A percentile compares a stretch with the other conserved stretches of the same genome.
Evolutionary conservation across 345 rosid species (phyloP).

Genomic region (Moricandia arvensis): DNA sequence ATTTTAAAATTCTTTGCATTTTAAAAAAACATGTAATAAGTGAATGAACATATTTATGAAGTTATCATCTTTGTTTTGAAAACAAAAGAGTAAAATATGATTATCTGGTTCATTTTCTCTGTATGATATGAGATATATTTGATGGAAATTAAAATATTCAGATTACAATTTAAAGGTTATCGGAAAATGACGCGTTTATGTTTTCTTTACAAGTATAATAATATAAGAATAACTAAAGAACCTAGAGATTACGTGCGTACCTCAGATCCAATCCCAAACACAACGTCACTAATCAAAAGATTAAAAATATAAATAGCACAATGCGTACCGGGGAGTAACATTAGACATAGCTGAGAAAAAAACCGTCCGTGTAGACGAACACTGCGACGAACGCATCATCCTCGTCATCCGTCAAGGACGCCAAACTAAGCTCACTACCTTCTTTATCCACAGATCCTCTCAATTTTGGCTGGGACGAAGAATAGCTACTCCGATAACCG

Average conservation of each 20-base stretch:
- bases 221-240: background rate
- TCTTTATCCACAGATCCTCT: conserved; percentile 48
- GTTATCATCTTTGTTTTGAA: background rate
- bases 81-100: background rate
- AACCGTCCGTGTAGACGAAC: conserved; percentile 44
- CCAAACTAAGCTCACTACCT: conserved; percentile 53
- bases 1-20: background rate
- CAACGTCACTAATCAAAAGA: background rate
- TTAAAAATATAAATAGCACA: background rate
- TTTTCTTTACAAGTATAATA: background rate
- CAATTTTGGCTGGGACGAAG: conserved; percentile 53
- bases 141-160: background rate
- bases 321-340: conserved; percentile 48
- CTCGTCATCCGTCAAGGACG: conserved; percentile 74
- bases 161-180: background rate
- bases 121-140: background rate
- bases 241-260: conserved; percentile 9
- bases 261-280: background rate
- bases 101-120: background rate
- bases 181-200: background rate
- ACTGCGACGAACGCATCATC: conserved; percentile 60
- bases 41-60: background rate
- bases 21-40: background rate
- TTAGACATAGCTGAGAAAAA: conserved; percentile 47
- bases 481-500: conserved; percentile 55